Evolutionary conservation across 2,329 filamentous ascomycete genomes (phyloP), one percentile per base, ranked within the genome.

Genomic region (Neofusicoccum laricinum): DNA sequence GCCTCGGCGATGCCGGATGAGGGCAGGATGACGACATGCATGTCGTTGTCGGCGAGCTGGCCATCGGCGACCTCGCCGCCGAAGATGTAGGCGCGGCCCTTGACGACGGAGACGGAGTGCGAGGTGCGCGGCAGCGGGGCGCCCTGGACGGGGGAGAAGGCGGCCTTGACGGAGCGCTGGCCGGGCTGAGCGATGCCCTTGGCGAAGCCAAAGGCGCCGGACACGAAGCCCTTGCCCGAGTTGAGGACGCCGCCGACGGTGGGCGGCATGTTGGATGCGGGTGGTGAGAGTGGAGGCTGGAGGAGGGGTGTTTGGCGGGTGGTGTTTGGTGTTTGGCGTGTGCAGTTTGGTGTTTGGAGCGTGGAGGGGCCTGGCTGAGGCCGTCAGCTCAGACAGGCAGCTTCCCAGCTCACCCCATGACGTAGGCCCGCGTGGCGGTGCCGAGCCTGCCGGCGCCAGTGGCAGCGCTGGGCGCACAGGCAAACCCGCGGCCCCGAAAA

Each of bases 51-150:
- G 36, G 82, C 82, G 30, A 85, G 74, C 64, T 76, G 66, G 66
- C 77, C 69, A 45, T 69, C 70, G 48, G 72, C 69, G 0, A 68
- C 73, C 68, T 80, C 77, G 61, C 84, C 84, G 6, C 84, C 84
- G 66, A 86, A 86, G 61, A 86, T 81, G 70, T 85, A 85, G 34
- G 83, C 83, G 67, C 82, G 81, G 61, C 81, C 79, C 65, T 81
- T 81, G 67, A 87, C 77, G 50, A 85, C 73, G 3, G 82, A 84
- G 53, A 86, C 69, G 2, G 82, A 82, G 71, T 87, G 84, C 49
- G 80, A 73, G 8, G 80, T 79, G 62, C 84, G 79, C 6, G 79
- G 77, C 11, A 87, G 76, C 64, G 74, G 65, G 66, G 78, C 68
- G 67, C 78, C 70, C 65, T 70, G 78, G 59, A 87, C 78, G 61